Conservation (phyloP, 2,329 filamentous ascomycete species). For the Neurospora sp. region DNA sequence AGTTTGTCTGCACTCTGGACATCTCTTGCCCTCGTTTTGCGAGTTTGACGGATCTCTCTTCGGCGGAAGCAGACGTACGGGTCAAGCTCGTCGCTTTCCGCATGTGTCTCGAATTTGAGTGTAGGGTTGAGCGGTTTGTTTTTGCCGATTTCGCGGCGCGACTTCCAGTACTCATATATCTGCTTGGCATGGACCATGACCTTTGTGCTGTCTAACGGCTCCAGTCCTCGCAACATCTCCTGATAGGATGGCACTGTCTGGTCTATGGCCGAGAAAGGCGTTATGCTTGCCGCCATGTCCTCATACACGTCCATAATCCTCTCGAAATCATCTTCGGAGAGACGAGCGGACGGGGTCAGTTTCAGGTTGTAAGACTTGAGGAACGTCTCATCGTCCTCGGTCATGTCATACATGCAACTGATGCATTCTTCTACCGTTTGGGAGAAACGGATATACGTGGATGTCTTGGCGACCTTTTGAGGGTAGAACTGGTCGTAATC, state of each 20-base stretch:
- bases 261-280: conserved; percentile 84
- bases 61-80: conserved; percentile 97
- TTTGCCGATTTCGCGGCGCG: conserved; percentile 52
- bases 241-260: conserved; percentile 73
- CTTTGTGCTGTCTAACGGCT: conserved; percentile 38
- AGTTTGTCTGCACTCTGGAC: conserved; percentile 91
- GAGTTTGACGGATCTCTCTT: conserved; percentile 84
- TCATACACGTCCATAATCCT: conserved; percentile 93
- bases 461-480: conserved; percentile 68
- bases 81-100: conserved; percentile 90
- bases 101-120: conserved; percentile 89
- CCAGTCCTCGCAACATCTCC: conserved; percentile 61
- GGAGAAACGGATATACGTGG: conserved; percentile 94
- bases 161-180: conserved; percentile 86
- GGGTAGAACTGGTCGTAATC: conserved; percentile 87
- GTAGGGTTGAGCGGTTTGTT: conserved; percentile 67
- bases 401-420: conserved; percentile 89
- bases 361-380: conserved; percentile 78
- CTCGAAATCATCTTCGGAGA: conserved; percentile 88
- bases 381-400: conserved; percentile 77
- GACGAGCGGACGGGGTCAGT: conserved; percentile 51
- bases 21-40: conserved; percentile 90
- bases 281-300: conserved; percentile 70
- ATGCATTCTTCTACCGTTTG: conserved; percentile 95
- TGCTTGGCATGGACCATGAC: conserved; percentile 56